Evolutionary conservation across 2,329 filamentous ascomycete genomes (phyloP), one percentile per base, ranked within the genome.

Genomic region (Colletotrichum tabaci): DNA sequence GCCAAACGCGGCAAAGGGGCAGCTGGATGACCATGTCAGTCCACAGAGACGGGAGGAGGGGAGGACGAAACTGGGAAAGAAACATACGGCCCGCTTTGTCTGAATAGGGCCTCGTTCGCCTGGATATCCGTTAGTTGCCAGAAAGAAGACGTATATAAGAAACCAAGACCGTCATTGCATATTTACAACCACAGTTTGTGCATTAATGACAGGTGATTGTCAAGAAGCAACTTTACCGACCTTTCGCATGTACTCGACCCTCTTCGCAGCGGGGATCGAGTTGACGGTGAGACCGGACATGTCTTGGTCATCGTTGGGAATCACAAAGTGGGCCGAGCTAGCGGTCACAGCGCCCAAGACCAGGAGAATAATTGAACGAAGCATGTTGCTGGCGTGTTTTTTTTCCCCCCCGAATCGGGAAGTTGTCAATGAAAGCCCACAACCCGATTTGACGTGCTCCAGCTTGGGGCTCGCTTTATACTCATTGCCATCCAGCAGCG

Each of bases 1-100:
- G 4, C 86, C 87, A 75, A 89, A 90, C 3, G 88, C 84, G 8
- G 81, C 83, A 69, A 86, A 88, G 0, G 87, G 87, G 75, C 88
- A 90, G 38, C 65, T 69, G 18, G 1, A 21, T 18, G 12, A 15
- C 18, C 4, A 3, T 1, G 7, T 40, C 3, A n/a, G 21, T 7
- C 3, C 4, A 38, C 4, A 8, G 6, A 13, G 26, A n/a, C 12
- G 3, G 13, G 16, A 5, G 52, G 4, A 5, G 13, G 10, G 2
- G 52, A 16, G 4, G 13, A 13, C 52, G 4, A 18, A 30, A 38
- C 4, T 38, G 4, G 2, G 7, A 1, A 13, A 12, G 30, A 5
- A 4, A 42, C 65, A 8, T 52, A 72, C 69, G 66, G 69, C 6
- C 66, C 69, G 49, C 69, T 72, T 38, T 72, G 66, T 13, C 60